These are phyloP conservation scores for Mortierella hygrophila DNA, from an alignment of 192 early-diverging fungal genomes.

Conservation along the genomic window DNA sequence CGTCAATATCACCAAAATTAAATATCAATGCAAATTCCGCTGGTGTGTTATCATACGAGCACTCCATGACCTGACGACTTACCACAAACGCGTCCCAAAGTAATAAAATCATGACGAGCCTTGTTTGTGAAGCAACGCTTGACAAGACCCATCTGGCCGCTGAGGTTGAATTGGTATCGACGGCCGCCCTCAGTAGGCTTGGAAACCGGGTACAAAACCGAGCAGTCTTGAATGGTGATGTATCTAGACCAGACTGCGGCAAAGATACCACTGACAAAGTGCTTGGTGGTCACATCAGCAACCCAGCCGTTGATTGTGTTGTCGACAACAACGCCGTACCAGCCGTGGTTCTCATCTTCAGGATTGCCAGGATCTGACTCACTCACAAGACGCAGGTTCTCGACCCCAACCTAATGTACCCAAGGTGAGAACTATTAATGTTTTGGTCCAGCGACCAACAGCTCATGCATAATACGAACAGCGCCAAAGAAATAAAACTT, in stretches of 20 bases:
- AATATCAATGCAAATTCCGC: neutral
- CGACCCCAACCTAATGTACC: constrained; percentile 20
- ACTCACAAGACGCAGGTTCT: constrained; percentile 40
- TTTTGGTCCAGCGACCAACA: neutral
- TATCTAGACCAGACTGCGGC: constrained; percentile 37
- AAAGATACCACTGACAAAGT: constrained; percentile 49
- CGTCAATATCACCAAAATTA: neutral
- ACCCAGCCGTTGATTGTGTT: constrained; percentile 44
- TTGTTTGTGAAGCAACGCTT: constrained; percentile 48
- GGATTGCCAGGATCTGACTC: constrained; percentile 23
- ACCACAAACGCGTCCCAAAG: constrained; percentile 47
- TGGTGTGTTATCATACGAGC: neutral
- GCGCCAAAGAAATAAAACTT: neutral
- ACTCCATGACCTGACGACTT: neutral
- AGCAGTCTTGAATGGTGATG: constrained; percentile 53
- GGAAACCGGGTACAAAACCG: constrained; percentile 43
- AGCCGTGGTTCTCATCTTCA: constrained; percentile 48
- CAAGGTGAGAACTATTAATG: neutral
- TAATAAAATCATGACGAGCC: constrained; percentile 50
- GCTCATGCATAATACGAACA: neutral
- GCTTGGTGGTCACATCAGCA: constrained; percentile 44
- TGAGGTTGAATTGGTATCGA: constrained; percentile 53
- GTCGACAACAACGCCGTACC: constrained; percentile 46
- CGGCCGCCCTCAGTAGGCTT: constrained; percentile 47
- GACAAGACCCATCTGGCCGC: constrained; percentile 53